Base-by-base conservation (phyloP, 2,329 filamentous ascomycete species). In the Neobulgaria alba region DNA sequence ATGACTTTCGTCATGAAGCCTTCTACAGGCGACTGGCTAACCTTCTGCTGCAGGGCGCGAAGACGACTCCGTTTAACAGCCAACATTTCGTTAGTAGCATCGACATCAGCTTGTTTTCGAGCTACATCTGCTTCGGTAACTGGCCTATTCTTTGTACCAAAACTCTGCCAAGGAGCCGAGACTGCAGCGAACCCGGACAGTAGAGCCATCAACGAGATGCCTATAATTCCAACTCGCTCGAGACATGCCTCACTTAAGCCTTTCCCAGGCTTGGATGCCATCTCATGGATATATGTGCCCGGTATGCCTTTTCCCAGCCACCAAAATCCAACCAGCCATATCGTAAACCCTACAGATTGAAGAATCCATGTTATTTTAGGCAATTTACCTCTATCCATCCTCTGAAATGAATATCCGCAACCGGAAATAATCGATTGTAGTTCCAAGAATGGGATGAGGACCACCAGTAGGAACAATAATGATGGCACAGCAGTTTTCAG, bases 111-210 rank as follows among this genome's bases (percentile, higher is more conserved):
- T 58, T 88, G 79, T 59, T 90, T 92, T 36, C 87, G 74, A 36
- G 75, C 68, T 35, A 94, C 73, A 50, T 90, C 84, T 8, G 76
- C 70, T 37, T 93, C 85, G 0, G 81, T 80, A 14, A 88, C 75
- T 3, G 75, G 75, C 20, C 73, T 70, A 21, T 75, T 67, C 29
- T 73, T 75, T 20, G 79, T 77, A 17, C 78, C 74, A 62, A 93
- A 86, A 1, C 77, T 85, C 57, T 93, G 83, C 85, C 87, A 94
- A 1, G 88, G 78, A 1, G 84, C 82, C 17, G 84, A 89, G 23
- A 93, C 83, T n/a, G 85, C 85, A 4, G 87, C 87, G 55, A 93
- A 94, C 0, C 87, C 87, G 5, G 86, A 86, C n/a, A 94, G 67
- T 10, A 89, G 72, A 12, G 86, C 87, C 85, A 94, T 93, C 39